Evolutionary conservation across 2,329 filamentous ascomycete species (phyloP).

Genomic region (Ascochyta rabiei): DNA sequence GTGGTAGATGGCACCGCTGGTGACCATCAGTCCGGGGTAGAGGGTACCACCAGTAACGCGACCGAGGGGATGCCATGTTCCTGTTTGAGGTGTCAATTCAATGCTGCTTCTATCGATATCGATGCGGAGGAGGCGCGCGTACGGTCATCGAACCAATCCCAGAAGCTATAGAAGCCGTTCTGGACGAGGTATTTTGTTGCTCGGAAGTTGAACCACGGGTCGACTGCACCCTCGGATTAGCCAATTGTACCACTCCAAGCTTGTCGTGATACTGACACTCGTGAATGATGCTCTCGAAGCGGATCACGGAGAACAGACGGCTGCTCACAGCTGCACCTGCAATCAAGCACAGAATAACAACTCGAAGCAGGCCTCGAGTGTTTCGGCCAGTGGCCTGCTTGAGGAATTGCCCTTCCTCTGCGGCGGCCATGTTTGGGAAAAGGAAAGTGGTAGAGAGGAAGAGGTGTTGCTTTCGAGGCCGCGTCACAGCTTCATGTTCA

Average conservation of each 20-base stretch:
- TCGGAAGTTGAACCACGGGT: slow-evolving; percentile 99
- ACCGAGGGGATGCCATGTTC: slow-evolving; percentile 98
- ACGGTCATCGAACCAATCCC: slow-evolving; percentile 99
- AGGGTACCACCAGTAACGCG: slow-evolving; percentile 98
- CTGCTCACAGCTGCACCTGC: slow-evolving; percentile 90
- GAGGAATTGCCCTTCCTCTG: slow-evolving; percentile 61
- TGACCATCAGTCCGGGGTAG: slow-evolving; percentile 98
- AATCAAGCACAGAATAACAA: slow-evolving; percentile 89
- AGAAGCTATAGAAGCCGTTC: slow-evolving; percentile 98
- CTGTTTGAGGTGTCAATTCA: slow-evolving; percentile 48
- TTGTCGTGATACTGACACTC: slow-evolving; percentile 74
- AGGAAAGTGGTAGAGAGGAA: slow-evolving; percentile 29
- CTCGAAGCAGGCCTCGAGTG: slow-evolving; percentile 81
- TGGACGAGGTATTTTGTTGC: slow-evolving; percentile 97
- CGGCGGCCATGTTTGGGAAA: slow-evolving; percentile 47
- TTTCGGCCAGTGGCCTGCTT: slow-evolving; percentile 81
- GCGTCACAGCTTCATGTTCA: slow-evolving; percentile 39
- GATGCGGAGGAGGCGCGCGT: slow-evolving; percentile 44
- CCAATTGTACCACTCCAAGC: slow-evolving; percentile 24
- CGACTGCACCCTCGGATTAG: slow-evolving; percentile 66
- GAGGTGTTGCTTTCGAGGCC: slow-evolving; percentile 39
- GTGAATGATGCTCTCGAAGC: slow-evolving; percentile 99
- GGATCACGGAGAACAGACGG: slow-evolving; percentile 97
- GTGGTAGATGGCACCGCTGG: slow-evolving; percentile 96
- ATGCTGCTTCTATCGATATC: slow-evolving; percentile 1